Conservation (phyloP, 164 flowering plant genomes). For the Berberis thunbergii region DNA sequence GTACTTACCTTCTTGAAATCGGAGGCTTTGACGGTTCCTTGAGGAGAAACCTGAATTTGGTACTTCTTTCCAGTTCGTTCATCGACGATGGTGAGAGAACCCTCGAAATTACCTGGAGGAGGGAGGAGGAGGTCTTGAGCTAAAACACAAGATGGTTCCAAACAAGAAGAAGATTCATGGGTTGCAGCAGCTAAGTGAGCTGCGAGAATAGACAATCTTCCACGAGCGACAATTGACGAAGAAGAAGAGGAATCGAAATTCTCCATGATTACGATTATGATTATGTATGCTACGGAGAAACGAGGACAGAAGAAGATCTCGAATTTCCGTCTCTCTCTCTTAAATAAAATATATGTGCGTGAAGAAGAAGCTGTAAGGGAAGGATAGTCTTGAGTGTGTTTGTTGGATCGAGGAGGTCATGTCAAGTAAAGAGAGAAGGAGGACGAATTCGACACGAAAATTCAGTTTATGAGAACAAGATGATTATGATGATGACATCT, state of each 20-base stretch:
- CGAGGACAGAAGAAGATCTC: not conserved
- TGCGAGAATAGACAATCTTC: slow-evolving; percentile 56
- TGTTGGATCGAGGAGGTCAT: too few species aligned
- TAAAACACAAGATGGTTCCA: slow-evolving; percentile 41
- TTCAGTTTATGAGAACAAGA: too few species aligned
- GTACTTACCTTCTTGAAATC: slow-evolving; percentile 78
- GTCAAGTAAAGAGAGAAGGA: too few species aligned
- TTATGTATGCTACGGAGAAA: not conserved
- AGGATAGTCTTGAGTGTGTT: too few species aligned
- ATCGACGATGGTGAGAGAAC: slow-evolving; percentile 56
- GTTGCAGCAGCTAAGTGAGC: slow-evolving; percentile 39
- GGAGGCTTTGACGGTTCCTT: slow-evolving; percentile 77
- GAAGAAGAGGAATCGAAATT: slow-evolving; percentile 1
- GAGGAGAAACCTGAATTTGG: slow-evolving; percentile 59
- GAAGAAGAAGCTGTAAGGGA: too few species aligned
- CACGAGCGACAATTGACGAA: slow-evolving; percentile 19
- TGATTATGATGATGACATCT: too few species aligned
- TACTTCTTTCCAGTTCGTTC: slow-evolving; percentile 76
- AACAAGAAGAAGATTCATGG: slow-evolving; percentile 3
- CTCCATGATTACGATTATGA: not conserved
- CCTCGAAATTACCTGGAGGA: slow-evolving; percentile 58
- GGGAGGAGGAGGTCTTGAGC: slow-evolving; percentile 30
- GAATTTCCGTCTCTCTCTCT: too few species aligned
- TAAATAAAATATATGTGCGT: too few species aligned
- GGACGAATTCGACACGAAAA: too few species aligned